Evolutionary conservation across 805 yeast species (phyloP), one percentile per base, ranked within the genome.

Genomic region (Candida tammaniensis): DNA sequence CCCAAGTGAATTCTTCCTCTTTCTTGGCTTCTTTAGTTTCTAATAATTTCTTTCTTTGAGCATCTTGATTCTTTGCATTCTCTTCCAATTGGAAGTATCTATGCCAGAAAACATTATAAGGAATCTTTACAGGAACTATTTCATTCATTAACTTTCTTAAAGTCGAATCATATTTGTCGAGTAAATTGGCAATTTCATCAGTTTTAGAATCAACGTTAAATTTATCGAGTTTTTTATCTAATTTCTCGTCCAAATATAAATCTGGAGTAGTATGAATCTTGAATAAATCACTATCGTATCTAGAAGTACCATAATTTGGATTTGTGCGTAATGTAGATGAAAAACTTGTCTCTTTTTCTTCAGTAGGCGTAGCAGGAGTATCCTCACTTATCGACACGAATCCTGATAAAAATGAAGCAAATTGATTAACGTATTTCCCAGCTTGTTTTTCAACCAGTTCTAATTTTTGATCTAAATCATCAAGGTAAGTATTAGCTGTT

Each of bases 381-480:
- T 34, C 40, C 12, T 37, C 50, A 5, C 42, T 45, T 2, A 64
- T 47, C 2, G 57, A 43, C 4, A 64, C 61, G n/a, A 66, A 55
- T 16, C 51, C 55, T 12, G 67, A 51, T 30, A 83, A 64, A 39
- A 79, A 72, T 5, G 75, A 68, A n/a, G 86, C 74, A 36, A 83
- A 64, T 49, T 70, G 76, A 25, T 62, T 55, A 12, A 78, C 76
- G 48, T 74, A 78, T n/a, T 64, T 64, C 1, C 81, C 74, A 0
- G 95, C 89, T 20, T 70, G 59, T 33, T 72, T 74, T 54, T 89
- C 96, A 6, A 86, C 79, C 34, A 68, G 67, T 46, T 85, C 95
- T 29, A 89, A 65, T 46, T 79, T 43, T 7, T 74, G 61, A 55
- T 88, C 97, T 40, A 89, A 68, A 6, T 76, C 73, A 42, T 86